phyloP scores from a whole-genome alignment of 441 rosid species.

The Populus tomentosa region DNA sequence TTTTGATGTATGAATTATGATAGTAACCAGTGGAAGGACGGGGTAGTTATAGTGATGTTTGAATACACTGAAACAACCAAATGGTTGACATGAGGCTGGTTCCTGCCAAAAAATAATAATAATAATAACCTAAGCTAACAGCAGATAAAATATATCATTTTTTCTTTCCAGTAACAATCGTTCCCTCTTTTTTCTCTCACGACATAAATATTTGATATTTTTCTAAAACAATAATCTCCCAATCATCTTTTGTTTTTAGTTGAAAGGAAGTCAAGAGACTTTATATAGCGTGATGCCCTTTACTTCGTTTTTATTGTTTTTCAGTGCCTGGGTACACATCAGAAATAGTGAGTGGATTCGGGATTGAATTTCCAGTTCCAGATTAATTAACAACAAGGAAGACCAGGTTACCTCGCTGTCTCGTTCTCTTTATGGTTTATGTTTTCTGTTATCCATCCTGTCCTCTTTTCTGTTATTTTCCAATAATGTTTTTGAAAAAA shows the following conservation, averaged over 20 bases:
- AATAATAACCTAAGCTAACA: neutral
- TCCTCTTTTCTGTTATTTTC: neutral
- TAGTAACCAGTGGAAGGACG: too few species aligned
- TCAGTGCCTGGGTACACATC: neutral
- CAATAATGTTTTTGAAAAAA: too few species aligned
- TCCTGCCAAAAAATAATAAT: neutral
- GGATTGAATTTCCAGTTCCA: neutral
- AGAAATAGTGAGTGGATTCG: neutral
- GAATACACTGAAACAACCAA: neutral
- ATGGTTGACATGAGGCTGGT: neutral
- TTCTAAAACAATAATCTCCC: neutral
- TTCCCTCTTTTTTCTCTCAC: too few species aligned
- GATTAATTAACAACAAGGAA: neutral
- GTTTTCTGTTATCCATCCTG: neutral
- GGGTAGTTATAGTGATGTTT: neutral
- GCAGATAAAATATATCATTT: neutral
- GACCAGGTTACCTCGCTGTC: neutral
- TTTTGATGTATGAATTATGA: too few species aligned
- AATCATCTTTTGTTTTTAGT: neutral
- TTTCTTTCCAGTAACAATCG: neutral
- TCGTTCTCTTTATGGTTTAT: neutral
- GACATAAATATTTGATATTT: too few species aligned
- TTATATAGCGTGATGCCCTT: neutral
- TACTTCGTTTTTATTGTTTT: neutral
- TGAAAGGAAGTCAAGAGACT: neutral